Conservation (phyloP, 108 stramenopile species). For the Aurantiochytrium sp. region DNA sequence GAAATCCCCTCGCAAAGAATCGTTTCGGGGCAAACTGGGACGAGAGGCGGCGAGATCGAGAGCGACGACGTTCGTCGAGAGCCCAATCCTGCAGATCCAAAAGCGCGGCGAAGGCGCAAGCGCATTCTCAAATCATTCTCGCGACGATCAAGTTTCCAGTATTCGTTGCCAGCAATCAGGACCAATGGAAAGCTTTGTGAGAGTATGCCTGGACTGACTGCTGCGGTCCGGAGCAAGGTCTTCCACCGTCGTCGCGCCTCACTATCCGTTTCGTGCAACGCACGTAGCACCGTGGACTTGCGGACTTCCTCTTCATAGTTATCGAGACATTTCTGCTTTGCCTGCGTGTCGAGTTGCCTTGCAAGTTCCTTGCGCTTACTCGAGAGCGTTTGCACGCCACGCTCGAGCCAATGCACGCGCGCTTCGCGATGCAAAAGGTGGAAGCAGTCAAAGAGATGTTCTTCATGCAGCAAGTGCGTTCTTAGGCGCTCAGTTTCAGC, state of each 20-base stretch:
- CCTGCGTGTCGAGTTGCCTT: background rate
- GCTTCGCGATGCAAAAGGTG: background rate
- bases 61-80: background rate
- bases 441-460: background rate
- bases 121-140: background rate
- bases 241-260: background rate
- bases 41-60: no score
- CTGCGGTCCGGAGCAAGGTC: background rate
- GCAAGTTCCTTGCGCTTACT: background rate
- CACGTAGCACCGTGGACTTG: background rate
- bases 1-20: no score
- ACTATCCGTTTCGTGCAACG: background rate
- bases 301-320: background rate
- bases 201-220: background rate
- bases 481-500: background rate
- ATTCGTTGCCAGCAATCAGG: background rate
- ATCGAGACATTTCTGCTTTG: background rate
- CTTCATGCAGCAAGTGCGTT: background rate
- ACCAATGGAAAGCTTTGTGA: no score
- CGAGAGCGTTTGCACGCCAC: background rate
- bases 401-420: background rate
- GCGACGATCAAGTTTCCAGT: conserved; percentile 2
- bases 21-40: no score
- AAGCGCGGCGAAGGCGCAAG: background rate
- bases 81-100: background rate